phyloP scores from a whole-genome alignment of 1,284 basidiomycete species.

The Hemileia vastatrix region DNA sequence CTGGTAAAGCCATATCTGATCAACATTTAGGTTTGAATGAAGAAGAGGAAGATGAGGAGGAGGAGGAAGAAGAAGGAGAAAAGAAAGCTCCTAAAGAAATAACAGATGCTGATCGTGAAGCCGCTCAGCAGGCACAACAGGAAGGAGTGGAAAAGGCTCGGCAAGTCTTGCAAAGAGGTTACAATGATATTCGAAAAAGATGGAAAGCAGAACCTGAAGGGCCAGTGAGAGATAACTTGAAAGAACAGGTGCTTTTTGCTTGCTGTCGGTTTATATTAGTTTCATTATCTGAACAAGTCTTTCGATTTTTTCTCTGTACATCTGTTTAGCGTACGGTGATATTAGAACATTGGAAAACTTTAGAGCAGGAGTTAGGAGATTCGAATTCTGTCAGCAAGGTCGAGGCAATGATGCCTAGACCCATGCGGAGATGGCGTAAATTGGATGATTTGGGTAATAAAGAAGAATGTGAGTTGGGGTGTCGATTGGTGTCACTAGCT shows the following conservation, averaged over 20 bases:
- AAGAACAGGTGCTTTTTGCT: slow-evolving; percentile 61
- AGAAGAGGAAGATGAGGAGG: slow-evolving; percentile 57
- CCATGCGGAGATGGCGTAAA: slow-evolving; percentile 70
- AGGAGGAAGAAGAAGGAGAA: slow-evolving; percentile 65
- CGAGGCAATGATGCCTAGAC: slow-evolving; percentile 78
- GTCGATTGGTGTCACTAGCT: slow-evolving; percentile 11
- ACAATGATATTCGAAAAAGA: slow-evolving; percentile 69
- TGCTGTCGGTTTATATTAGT: background rate
- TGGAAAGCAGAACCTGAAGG: slow-evolving; percentile 38
- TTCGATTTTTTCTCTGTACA: background rate
- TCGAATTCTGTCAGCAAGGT: slow-evolving; percentile 62
- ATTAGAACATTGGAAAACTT: slow-evolving; percentile 84
- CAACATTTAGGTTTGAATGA: slow-evolving; percentile 32
- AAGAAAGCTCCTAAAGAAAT: slow-evolving; percentile 53
- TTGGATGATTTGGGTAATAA: slow-evolving; percentile 71
- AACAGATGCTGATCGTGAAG: slow-evolving; percentile 48
- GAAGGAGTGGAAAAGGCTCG: slow-evolving; percentile 63
- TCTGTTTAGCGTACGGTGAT: slow-evolving; percentile 64
- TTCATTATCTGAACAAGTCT: background rate
- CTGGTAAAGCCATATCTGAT: slow-evolving; percentile 35
- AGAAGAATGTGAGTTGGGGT: slow-evolving; percentile 63
- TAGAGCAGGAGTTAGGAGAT: slow-evolving; percentile 69
- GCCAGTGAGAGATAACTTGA: slow-evolving; percentile 49
- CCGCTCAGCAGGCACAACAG: slow-evolving; percentile 49
- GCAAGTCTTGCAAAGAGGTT: slow-evolving; percentile 70